Evolutionary conservation across 805 yeast species (phyloP).

Genomic region (Lachancea meyersii): DNA sequence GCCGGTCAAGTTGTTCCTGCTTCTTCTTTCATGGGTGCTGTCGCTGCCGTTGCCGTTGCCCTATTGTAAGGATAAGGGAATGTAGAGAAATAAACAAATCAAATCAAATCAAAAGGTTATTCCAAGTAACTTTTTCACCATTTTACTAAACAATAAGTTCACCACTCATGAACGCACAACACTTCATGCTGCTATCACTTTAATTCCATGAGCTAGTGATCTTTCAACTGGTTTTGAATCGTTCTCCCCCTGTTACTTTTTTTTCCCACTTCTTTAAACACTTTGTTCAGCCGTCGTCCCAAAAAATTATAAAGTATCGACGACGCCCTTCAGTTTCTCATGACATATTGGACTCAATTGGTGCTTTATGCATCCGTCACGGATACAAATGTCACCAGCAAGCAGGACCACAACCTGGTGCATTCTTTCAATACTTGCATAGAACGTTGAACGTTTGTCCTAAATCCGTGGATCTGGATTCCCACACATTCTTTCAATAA

Average conservation of each 20-base stretch:
- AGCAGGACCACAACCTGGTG: not conserved
- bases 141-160: too few relatives aligned
- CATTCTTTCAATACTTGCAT: not conserved
- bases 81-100: not conserved
- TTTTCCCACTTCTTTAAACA: not conserved
- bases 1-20: slow-evolving; percentile 30
- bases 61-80: slow-evolving; percentile 37
- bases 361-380: not conserved
- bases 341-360: not conserved
- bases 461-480: not conserved
- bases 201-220: not conserved
- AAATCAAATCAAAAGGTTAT: not conserved
- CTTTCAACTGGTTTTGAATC: slow-evolving; percentile 1
- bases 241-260: slow-evolving; percentile 1
- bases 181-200: not conserved
- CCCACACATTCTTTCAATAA: slow-evolving; percentile 1
- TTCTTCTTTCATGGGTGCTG: slow-evolving; percentile 42
- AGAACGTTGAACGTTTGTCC: not conserved
- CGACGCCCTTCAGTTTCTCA: slow-evolving; percentile 6
- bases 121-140: not conserved
- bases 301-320: not conserved
- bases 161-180: too few relatives aligned
- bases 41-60: slow-evolving; percentile 47
- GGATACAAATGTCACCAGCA: not conserved
- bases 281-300: not conserved